Evolutionary conservation across 345 rosid genomes (phyloP).

Genomic region (Erysimum cheiranthoides): DNA sequence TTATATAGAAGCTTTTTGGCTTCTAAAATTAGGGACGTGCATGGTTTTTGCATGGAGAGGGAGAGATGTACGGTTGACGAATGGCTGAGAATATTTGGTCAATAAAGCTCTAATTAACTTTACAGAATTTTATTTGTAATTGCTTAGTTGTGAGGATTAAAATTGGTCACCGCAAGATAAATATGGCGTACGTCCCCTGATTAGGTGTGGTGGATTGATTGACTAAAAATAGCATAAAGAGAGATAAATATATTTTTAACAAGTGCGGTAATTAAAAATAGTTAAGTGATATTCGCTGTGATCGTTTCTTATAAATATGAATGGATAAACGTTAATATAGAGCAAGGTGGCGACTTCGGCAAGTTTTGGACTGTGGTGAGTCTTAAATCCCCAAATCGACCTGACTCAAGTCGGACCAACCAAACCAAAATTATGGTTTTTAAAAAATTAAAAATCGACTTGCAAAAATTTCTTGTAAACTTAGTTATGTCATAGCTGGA

Average conservation of each 20-base stretch:
- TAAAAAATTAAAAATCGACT: not conserved
- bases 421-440: not conserved
- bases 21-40: conserved; percentile 42
- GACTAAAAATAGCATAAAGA: conserved; percentile 21
- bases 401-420: not conserved
- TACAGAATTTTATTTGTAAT: not conserved
- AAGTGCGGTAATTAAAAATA: not conserved
- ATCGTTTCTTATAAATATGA: not conserved
- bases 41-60: conserved; percentile 36
- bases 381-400: not conserved
- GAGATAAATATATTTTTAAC: not conserved
- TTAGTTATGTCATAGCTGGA: not conserved
- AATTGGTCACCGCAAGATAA: conserved; percentile 34
- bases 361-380: conserved; percentile 4
- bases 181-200: conserved; percentile 13
- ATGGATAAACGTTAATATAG: not conserved
- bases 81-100: conserved; percentile 33
- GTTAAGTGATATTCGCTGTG: not conserved
- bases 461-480: not conserved
- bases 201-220: conserved; percentile 28
- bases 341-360: not conserved
- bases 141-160: conserved; percentile 36
- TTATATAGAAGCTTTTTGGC: conserved; percentile 34
- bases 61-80: conserved; percentile 30
- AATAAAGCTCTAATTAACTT: conserved; percentile 20